Conservation (phyloP, 2,329 filamentous ascomycete genomes). For the Chaetomiaceae sp. region DNA sequence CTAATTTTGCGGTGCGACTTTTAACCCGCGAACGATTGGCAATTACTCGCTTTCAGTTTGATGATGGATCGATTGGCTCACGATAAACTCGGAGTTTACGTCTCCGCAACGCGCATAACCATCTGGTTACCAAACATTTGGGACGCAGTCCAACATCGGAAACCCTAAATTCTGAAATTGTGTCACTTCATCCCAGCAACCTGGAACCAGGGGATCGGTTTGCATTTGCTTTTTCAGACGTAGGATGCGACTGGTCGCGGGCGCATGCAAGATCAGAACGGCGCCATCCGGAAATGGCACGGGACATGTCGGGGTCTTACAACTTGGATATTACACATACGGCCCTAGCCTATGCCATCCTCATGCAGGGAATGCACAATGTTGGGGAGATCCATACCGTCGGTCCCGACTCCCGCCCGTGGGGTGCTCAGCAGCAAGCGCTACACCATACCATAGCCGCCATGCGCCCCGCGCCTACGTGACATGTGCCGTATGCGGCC, state of each 20-base stretch:
- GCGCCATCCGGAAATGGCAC: not conserved
- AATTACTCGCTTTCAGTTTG: no score
- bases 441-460: not conserved
- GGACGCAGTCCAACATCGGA: no score
- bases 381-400: not conserved
- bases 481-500: not conserved
- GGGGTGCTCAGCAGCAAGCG: not conserved
- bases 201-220: not conserved
- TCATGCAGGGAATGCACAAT: not conserved
- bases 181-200: not conserved
- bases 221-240: not conserved
- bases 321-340: not conserved
- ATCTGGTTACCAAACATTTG: no score
- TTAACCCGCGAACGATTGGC: no score
- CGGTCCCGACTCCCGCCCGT: conserved; percentile 6
- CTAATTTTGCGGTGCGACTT: no score
- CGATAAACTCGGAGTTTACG: no score
- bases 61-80: no score
- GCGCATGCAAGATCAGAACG: not conserved
- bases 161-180: no score
- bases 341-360: not conserved
- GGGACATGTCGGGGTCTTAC: no score
- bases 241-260: not conserved
- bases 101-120: no score
- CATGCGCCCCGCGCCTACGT: not conserved